Evolutionary conservation across 345 rosid species (phyloP).

Genomic region (Citrus sp.): DNA sequence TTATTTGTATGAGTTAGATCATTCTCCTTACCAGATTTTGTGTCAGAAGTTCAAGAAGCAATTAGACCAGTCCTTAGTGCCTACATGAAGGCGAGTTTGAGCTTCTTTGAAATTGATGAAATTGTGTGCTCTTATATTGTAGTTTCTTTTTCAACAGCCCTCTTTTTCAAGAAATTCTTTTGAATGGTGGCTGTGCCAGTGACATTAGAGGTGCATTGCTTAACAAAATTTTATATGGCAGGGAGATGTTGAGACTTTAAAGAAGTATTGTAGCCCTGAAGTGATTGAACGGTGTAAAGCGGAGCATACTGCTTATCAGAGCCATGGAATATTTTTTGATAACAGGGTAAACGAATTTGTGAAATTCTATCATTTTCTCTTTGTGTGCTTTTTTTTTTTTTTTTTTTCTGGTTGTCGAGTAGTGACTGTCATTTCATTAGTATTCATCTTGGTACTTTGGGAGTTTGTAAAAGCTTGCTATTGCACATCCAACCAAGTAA

Average conservation of each 20-base stretch:
- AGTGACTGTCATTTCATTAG: not conserved
- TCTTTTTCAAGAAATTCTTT: no score
- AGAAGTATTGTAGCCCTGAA: conserved; percentile 82
- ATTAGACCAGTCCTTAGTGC: conserved; percentile 80
- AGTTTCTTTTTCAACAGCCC: not conserved
- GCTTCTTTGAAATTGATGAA: not conserved
- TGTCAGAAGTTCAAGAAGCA: conserved; percentile 84
- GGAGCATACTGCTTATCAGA: conserved; percentile 61
- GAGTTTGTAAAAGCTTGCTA: not conserved
- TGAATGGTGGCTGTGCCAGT: not conserved
- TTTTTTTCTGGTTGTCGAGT: not conserved
- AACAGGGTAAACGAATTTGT: conserved; percentile 53
- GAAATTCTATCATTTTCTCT: not conserved
- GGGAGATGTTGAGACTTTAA: conserved; percentile 72
- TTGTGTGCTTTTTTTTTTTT: no score
- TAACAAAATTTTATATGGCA: conserved; percentile 23
- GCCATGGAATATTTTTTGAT: conserved; percentile 74
- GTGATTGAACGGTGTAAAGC: conserved; percentile 72
- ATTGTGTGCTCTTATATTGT: not conserved
- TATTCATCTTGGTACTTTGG: not conserved
- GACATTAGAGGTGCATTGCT: not conserved
- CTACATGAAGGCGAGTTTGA: conserved; percentile 57
- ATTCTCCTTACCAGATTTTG: conserved; percentile 88
- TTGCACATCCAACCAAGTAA: not conserved
- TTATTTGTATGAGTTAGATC: conserved; percentile 44